Conservation (phyloP, 106 monocot genomes). For the Posidonia australis region DNA sequence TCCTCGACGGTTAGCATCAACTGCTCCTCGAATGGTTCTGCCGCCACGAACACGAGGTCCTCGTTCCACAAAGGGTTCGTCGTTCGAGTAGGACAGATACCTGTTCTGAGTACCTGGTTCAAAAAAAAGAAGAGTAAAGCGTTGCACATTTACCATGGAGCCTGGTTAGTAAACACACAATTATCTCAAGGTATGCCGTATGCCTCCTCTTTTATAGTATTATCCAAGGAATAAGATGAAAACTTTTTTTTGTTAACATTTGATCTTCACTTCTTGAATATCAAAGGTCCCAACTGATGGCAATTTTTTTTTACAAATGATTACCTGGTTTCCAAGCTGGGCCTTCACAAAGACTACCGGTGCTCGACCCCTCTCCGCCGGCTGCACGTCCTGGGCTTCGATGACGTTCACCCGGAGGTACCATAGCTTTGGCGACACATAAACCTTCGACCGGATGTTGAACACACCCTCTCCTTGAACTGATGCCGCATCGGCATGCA, state of each 20-base stretch:
- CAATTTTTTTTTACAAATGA: too few species aligned
- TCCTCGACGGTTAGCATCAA: conserved; percentile 45
- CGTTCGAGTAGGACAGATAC: background rate
- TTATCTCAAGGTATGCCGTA: too few species aligned
- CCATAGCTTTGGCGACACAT: conserved; percentile 26
- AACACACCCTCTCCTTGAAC: conserved; percentile 12
- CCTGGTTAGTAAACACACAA: too few species aligned
- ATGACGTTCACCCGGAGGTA: conserved; percentile 21
- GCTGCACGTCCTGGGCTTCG: conserved; percentile 23
- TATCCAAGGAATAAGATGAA: too few species aligned
- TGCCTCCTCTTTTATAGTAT: too few species aligned
- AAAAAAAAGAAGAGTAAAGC: too few species aligned
- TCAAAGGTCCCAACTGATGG: too few species aligned
- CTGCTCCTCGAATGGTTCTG: conserved; percentile 65
- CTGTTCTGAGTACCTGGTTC: conserved; percentile 10
- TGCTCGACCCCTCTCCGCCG: conserved; percentile 4
- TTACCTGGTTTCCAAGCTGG: conserved; percentile 17
- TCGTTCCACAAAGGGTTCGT: conserved; percentile 55
- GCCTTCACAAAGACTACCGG: conserved; percentile 14
- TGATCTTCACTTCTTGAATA: too few species aligned
- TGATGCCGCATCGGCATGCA: conserved; percentile 16
- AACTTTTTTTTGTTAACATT: too few species aligned
- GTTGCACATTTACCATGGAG: too few species aligned
- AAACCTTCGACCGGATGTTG: conserved; percentile 19
- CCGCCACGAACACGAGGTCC: conserved; percentile 62